These are phyloP conservation scores for Phaffomyces antillensis DNA, from an alignment of 805 yeast species.

Conservation along the genomic window DNA sequence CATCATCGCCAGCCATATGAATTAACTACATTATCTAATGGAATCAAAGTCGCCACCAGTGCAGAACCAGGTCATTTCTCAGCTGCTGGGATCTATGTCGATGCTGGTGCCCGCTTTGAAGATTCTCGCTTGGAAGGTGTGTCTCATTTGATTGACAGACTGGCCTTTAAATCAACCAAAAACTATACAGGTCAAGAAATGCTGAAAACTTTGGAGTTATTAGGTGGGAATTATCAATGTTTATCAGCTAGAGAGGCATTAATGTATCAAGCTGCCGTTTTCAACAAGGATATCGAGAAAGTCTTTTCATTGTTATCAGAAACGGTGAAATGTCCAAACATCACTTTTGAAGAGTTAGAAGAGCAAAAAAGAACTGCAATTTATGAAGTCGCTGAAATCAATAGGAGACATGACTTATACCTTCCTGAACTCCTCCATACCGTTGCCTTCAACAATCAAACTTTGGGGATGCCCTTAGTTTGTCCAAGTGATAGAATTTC, in stretches of 20 bases:
- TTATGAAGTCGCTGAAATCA: conserved; percentile 78
- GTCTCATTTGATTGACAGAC: conserved; percentile 76
- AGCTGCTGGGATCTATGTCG: conserved; percentile 82
- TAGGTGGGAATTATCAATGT: conserved; percentile 94
- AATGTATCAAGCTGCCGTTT: conserved; percentile 91
- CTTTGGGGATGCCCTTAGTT: conserved; percentile 80
- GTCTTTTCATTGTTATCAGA: conserved; percentile 75
- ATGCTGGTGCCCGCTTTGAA: conserved; percentile 89
- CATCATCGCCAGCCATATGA: conserved; percentile 7
- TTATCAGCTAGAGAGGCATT: conserved; percentile 87
- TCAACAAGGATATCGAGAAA: conserved; percentile 72
- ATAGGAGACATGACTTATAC: conserved; percentile 75
- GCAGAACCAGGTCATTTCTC: conserved; percentile 86
- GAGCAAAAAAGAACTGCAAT: conserved; percentile 69
- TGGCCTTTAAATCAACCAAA: conserved; percentile 73
- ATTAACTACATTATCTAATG: conserved; percentile 53
- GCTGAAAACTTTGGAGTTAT: conserved; percentile 63
- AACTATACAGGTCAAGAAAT: conserved; percentile 56
- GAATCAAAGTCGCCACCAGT: conserved; percentile 77
- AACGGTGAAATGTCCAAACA: conserved; percentile 65
- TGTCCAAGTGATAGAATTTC: conserved; percentile 69
- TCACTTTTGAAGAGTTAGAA: conserved; percentile 61
- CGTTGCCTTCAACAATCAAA: conserved; percentile 64
- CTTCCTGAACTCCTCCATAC: conserved; percentile 88
- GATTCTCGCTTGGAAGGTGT: conserved; percentile 54